Base-by-base conservation (phyloP, 495 filamentous ascomycete species). In the Talaromyces thailandensis region DNA sequence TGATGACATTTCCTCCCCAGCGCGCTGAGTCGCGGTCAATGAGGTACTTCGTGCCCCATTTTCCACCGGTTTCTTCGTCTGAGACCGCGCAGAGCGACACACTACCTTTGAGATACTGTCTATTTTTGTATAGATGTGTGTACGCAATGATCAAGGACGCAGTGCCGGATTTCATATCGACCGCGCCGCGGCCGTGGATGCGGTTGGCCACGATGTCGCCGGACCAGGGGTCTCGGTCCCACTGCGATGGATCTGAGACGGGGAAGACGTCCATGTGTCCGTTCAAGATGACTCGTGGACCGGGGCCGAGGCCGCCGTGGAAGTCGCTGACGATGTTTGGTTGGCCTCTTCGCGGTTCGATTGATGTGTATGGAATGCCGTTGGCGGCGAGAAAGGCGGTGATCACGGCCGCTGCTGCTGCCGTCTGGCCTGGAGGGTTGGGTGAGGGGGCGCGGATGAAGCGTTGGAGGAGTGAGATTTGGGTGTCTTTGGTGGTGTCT, bases 151-250 rank as follows among this genome's bases (percentile, higher is more conserved):
- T 16, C 6, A 57, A 21, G 4, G 55, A 57, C 2, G 55, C 55
- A 4, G 55, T 57, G 26, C 55, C 55, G 55, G 55, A 57, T 57
- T 57, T 57, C 55, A 57, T 57, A 12, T 57, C 55, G 5, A 57
- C 55, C 1, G 35, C 55, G 2, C 55, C 55, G 1, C 55, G 55
- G 55, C 55, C 55, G 5, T 57, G 29, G 55, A 57, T 57, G 16
- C 55, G 55, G 28, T 57, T 25, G 26, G 23, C 28, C 5, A 11
- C 28, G 18, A 35, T 57, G 12, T 21, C 53, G 55, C 55, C 55
- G 26, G 55, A 57, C 55, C 55, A 57, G 28, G 55, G 55, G 12
- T 57, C 55, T 18, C 55, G 55, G 4, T 57, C 55, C 55, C 55
- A 57, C n/a, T n/a, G n/a, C n/a, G n/a, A n/a, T n/a, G n/a, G n/a